These are phyloP conservation scores for Sarocladium brachiariae DNA, from an alignment of 2,329 filamentous ascomycete species.

Conservation along the genomic window DNA sequence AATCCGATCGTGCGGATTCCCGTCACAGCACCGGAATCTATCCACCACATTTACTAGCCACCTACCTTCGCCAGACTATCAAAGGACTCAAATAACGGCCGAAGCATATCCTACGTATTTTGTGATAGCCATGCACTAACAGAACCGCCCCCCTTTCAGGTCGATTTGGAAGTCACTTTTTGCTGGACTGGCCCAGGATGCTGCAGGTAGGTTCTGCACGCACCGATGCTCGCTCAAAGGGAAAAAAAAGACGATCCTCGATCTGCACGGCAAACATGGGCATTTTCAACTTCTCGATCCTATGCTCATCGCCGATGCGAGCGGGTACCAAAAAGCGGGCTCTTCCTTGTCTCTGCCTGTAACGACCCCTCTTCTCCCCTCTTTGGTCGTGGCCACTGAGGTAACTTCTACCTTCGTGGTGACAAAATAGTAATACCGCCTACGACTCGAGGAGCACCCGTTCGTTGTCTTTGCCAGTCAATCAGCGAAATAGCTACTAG, in stretches of 20 bases:
- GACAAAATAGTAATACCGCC: too few relatives aligned
- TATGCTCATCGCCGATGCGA: conserved; percentile 5
- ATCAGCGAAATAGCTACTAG: not conserved
- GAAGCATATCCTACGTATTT: not conserved
- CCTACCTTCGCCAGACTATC: too few relatives aligned
- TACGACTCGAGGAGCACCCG: too few relatives aligned
- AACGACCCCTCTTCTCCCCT: not conserved
- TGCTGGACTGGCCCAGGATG: too few relatives aligned
- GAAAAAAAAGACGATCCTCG: conserved; percentile 1
- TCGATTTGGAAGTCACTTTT: not conserved
- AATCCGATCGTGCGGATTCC: too few relatives aligned
- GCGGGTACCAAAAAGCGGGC: not conserved
- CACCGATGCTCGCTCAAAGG: not conserved
- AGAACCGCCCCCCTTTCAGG: not conserved
- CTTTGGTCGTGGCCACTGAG: not conserved
- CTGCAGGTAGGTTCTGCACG: not conserved
- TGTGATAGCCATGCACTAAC: not conserved
- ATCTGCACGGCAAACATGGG: conserved; percentile 5
- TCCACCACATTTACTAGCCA: too few relatives aligned
- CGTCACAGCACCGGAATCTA: too few relatives aligned
- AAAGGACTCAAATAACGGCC: not conserved
- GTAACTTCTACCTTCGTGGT: not conserved
- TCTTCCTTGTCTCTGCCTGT: not conserved
- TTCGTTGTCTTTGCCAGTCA: not conserved
- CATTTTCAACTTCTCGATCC: conserved; percentile 8